Base-by-base conservation (phyloP, 2,329 filamentous ascomycete species). In the Arthrobotrys musiformis region DNA sequence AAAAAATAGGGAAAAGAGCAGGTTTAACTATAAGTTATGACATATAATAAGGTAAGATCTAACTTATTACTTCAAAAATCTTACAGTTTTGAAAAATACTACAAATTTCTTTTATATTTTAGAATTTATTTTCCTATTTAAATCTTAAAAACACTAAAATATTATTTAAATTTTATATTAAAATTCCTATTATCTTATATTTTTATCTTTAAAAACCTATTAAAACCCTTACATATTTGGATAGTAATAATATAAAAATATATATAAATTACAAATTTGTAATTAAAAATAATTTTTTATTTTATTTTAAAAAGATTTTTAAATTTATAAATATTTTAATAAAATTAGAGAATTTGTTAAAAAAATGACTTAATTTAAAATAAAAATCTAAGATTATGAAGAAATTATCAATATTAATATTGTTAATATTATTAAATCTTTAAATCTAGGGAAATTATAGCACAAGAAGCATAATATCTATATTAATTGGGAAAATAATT, bases 361-460 rank as follows among this genome's bases (percentile, higher is more conserved):
- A 26, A n/a, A 56, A 56, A 30, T 56, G 17, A 56, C 9, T 56
- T 56, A 19, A 15, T 56, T 56, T 35, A 56, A 56, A 56, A 56
- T 56, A 13, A 56, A 42, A 9, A n/a, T n/a, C n/a, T n/a, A n/a
- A n/a, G n/a, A n/a, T n/a, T n/a, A n/a, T n/a, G n/a, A n/a, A n/a
- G n/a, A n/a, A n/a, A n/a, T n/a, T n/a, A n/a, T n/a, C n/a, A n/a
- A n/a, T n/a, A n/a, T n/a, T n/a, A n/a, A n/a, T n/a, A n/a, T n/a
- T n/a, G n/a, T n/a, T n/a, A n/a, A n/a, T n/a, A n/a, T n/a, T n/a
- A n/a, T n/a, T n/a, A n/a, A n/a, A n/a, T n/a, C n/a, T n/a, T n/a
- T n/a, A n/a, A n/a, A n/a, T n/a, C n/a, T n/a, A n/a, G n/a, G n/a
- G n/a, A n/a, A n/a, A n/a, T n/a, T n/a, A n/a, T n/a, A n/a, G n/a